These are phyloP conservation scores for Emergomyces pasteurianus DNA, from an alignment of 2,329 filamentous ascomycete genomes.

Conservation along the genomic window DNA sequence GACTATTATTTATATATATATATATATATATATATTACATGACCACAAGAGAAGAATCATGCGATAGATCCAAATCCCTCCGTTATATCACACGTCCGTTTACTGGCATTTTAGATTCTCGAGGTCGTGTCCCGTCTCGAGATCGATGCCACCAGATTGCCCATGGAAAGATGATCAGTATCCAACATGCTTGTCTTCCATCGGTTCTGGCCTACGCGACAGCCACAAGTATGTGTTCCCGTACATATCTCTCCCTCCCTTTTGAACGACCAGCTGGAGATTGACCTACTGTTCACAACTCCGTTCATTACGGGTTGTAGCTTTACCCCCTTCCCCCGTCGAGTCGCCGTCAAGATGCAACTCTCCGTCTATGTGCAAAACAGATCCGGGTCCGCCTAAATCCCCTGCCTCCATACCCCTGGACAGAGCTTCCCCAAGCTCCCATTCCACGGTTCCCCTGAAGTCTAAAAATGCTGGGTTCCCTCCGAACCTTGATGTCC, in stretches of 20 bases:
- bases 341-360: constrained; percentile 24
- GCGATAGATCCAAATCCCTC: constrained; percentile 23
- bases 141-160: constrained; percentile 20
- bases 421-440: not conserved
- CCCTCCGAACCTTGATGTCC: not conserved
- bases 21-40: constrained; percentile 4
- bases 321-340: constrained; percentile 20
- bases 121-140: constrained; percentile 16
- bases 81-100: constrained; percentile 13
- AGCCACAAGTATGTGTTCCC: constrained; percentile 23
- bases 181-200: constrained; percentile 25
- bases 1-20: constrained; percentile 5
- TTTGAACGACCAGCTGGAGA: not conserved
- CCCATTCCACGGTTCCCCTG: constrained; percentile 1
- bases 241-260: constrained; percentile 5
- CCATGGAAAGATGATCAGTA: constrained; percentile 32
- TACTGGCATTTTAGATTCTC: constrained; percentile 28
- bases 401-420: constrained; percentile 12
- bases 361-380: constrained; percentile 17
- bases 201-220: constrained; percentile 22
- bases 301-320: constrained; percentile 9
- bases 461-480: not conserved
- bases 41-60: constrained; percentile 18
- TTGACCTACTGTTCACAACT: not conserved
- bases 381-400: constrained; percentile 17